Evolutionary conservation across 1,284 basidiomycete species (phyloP), one percentile per base, ranked within the genome.

Genomic region (Malassezia japonica): DNA sequence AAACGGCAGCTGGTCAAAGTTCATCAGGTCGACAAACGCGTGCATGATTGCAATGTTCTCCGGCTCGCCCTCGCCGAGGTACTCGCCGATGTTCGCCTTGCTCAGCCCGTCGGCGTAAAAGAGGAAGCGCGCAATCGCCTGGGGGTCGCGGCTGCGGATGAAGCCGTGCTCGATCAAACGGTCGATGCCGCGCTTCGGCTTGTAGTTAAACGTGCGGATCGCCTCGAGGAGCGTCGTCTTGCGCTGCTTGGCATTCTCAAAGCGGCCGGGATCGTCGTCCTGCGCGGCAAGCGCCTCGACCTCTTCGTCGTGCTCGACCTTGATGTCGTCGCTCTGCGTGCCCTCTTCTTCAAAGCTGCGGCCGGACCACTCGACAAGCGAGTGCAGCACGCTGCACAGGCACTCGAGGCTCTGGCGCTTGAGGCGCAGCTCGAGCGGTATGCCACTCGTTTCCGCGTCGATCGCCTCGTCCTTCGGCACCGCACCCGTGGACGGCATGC

Each of bases 131-230:
- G 94, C 92, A 55, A 99, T 81, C 64, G 90, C 86, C 50, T 79
- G 76, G 1, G 94, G 87, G 13, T 81, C 77, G 16, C 78, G 80
- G 59, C 80, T 83, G 16, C 80, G 76, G 57, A 99, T 90, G 71
- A 96, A 92, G 5, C 89, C 91, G 37, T 84, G 80, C 67, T 94
- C 86, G 34, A 90, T 73, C 46, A 98, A 79, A 72, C 87, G 95
- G 75, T 86, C 80, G 43, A 99, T 81, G 16, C 94, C 94, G 82
- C 90, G 60, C 46, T 69, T 69, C 10, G 94, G 91, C 75, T 96
- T 98, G 77, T 86, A 91, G 75, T 98, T 98, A 77, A 99, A 99
- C 74, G 89, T 89, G 75, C 85, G 89, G 73, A 99, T 87, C 25
- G 92, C 95, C 70, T 98, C 94, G 38, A 94, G 76, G 25, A 98